Base-by-base conservation (phyloP, 2,329 filamentous ascomycete genomes). In the Orbilia quercus region DNA sequence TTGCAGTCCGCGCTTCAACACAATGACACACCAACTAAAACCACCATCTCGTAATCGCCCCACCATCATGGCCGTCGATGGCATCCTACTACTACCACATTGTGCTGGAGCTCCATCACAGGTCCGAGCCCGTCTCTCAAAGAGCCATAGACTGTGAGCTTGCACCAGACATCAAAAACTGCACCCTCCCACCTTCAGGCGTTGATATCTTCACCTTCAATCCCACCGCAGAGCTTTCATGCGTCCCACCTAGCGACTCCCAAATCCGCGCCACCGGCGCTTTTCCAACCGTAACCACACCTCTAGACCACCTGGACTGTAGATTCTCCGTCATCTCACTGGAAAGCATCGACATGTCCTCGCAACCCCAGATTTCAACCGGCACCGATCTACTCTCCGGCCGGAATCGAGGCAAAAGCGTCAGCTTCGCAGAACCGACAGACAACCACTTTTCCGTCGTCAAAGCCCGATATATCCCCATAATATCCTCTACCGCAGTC, bases 381-480 rank as follows among this genome's bases (percentile, higher is more conserved):
- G 60, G 44, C 14, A 57, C 5, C 50, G 69, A 73, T 25, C 9
- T 51, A 3, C 28, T 54, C 4, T 7, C 54, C 20, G 54, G 53
- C 40, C 60, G 69, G 7, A 25, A 55, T 23, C 53, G 69, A 45
- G 69, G 69, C 34, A 73, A 73, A 25, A 73, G 69, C 18, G 69
- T 73, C 7, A 73, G 69, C 28, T 73, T 73, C n/a, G 69, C 54
- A 7, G 69, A 73, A 51, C 34, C 60, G 1, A 25, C 54, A 7
- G 69, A 73, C 44, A 55, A 60, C 7, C 60, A 59, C 16, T 73
- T 59, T n/a, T 62, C 50, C 7, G 89, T 91, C 70, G 96, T 93
- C 0, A 96, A 93, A 80, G 95, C 91, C 3, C 85, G 87, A 75
- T 96, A 90, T 79, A 82, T 91, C 18, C 88, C 90, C 0, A 84